phyloP scores from a whole-genome alignment of 345 rosid genomes.

The Hibiscus syriacus region DNA sequence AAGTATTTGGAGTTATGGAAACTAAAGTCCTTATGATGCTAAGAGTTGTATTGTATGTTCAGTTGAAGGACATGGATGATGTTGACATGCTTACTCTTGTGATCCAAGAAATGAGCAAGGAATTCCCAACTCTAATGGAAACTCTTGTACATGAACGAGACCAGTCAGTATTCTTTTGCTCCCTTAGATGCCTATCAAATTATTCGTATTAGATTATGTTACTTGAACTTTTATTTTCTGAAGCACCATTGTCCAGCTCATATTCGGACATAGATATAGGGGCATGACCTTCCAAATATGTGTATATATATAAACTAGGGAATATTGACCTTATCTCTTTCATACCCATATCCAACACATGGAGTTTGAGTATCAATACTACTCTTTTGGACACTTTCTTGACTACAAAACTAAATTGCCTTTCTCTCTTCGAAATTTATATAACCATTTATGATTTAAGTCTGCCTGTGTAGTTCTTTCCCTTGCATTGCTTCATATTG shows the following conservation, averaged over 20 bases:
- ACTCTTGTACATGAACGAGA: conserved; percentile 95
- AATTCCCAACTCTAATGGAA: conserved; percentile 89
- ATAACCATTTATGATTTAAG: not conserved
- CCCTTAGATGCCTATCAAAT: not conserved
- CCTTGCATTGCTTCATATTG: not conserved
- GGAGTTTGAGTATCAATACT: not conserved
- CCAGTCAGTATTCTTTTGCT: conserved; percentile 57
- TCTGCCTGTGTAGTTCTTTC: not conserved
- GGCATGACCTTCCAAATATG: not conserved
- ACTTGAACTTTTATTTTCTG: not conserved
- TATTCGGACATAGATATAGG: not conserved
- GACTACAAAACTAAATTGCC: not conserved
- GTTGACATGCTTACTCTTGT: conserved; percentile 93
- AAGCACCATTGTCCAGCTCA: not conserved
- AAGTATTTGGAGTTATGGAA: not conserved
- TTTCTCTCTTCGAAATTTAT: not conserved
- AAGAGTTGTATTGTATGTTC: conserved; percentile 17
- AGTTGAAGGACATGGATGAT: conserved; percentile 92
- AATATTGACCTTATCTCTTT: not conserved
- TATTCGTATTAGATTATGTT: not conserved
- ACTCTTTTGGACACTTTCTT: not conserved
- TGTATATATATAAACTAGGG: not conserved
- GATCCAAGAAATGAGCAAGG: conserved; percentile 97
- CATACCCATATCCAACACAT: not conserved
- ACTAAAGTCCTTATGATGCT: conserved; percentile 1